Evolutionary conservation across 129 eudicot genomes (phyloP), one percentile per base, ranked within the genome.

Genomic region (Gnaphalium uliginosum): DNA sequence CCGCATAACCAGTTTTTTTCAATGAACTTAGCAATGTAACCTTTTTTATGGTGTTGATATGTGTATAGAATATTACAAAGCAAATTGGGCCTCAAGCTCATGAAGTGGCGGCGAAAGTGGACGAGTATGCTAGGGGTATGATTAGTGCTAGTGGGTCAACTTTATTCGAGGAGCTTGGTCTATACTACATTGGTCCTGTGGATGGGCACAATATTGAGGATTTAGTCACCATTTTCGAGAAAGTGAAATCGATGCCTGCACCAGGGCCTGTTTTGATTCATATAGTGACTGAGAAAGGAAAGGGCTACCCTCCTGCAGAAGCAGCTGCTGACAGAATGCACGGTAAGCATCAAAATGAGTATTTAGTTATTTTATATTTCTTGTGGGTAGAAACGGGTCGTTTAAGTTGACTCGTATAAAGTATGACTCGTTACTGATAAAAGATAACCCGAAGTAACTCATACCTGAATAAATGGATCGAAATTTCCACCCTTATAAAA

Each of bases 11-110:
- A 2, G 0, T 17, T 9, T 21, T 17, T 27, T 46, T 46, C 0
- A 2, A 51, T 30, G 23, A 21, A 64, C 30, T 27, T 43, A 48
- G 15, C 13, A 75, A 50, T 17, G 18, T 25, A 23, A 6, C 33
- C 50, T 63, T 0, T 25, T 48, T 21, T 25, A 8, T 4, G 19
- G 61, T 6, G 15, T 51, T 76, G 37, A 35, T 43, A 41, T 35
- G 57, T 60, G 11, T 46, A 46, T 51, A 90, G 96, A 81, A 85
- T 66, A 80, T 90, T 30, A 90, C 96, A 10, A 90, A 90, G 76
- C 96, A 90, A 66, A 88, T 90, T 43, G 96, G 96, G 19, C 93
- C 96, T 9, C 96, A 88, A 80, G 93, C 96, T 17, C 96, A 90
- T 74, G 88, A 88, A 81, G 89, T 90, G 66, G 96, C 96, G 0